phyloP scores from a whole-genome alignment of 257 asterid species.

The Nemophila menziesii region DNA sequence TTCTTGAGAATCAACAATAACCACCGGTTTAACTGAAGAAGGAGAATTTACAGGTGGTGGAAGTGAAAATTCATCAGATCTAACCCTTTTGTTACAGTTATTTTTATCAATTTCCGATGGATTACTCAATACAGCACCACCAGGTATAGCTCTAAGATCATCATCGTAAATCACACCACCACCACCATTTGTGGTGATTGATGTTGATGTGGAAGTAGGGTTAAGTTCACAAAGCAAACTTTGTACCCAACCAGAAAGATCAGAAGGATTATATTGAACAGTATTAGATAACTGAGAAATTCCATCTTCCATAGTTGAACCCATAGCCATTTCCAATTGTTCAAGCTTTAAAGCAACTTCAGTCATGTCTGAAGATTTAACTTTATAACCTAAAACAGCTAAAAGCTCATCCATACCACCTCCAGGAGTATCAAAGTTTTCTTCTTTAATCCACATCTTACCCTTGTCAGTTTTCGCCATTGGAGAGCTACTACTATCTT shows the following conservation, averaged over 20 bases:
- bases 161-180: constrained; percentile 30
- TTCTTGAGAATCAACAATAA: constrained; percentile 71
- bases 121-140: constrained; percentile 39
- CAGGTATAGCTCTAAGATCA: constrained; percentile 73
- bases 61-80: constrained; percentile 8
- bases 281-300: constrained; percentile 34
- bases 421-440: constrained; percentile 21
- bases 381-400: constrained; percentile 69
- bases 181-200: background rate
- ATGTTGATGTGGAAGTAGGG: background rate
- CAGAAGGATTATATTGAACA: constrained; percentile 67
- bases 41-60: constrained; percentile 13
- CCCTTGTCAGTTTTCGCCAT: constrained; percentile 18
- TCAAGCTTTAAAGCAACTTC: constrained; percentile 69
- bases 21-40: constrained; percentile 31
- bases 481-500: constrained; percentile 8
- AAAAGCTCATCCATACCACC: constrained; percentile 75
- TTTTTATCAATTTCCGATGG: too few relatives aligned
- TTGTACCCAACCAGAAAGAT: constrained; percentile 66
- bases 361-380: constrained; percentile 72
- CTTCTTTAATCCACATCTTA: constrained; percentile 46
- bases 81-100: constrained; percentile 31
- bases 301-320: constrained; percentile 43
- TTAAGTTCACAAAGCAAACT: constrained; percentile 47
- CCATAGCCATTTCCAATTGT: constrained; percentile 71